Conservation (phyloP, 345 rosid genomes). For the Jatropha curcas region DNA sequence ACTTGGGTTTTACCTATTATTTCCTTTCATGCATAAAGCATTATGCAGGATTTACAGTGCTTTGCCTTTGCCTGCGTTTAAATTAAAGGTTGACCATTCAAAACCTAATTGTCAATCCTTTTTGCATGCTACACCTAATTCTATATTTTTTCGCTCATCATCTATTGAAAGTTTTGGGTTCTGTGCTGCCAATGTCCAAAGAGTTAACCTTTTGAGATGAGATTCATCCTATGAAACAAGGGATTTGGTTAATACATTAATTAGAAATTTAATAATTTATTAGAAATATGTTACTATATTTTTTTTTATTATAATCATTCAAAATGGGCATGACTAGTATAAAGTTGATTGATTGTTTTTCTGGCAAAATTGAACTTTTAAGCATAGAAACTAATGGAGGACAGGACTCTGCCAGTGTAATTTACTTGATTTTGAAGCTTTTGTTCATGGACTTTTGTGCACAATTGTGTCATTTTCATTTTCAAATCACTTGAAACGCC, state of each 20-base stretch:
- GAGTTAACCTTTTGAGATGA: no score
- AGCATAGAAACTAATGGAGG: neutral
- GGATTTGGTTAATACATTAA: no score
- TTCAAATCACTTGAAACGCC: neutral
- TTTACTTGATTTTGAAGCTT: constrained; percentile 2
- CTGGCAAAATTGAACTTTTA: constrained; percentile 4
- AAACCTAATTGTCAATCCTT: neutral
- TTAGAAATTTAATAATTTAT: no score
- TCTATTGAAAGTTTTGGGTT: no score
- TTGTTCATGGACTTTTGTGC: constrained; percentile 2
- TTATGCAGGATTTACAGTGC: neutral
- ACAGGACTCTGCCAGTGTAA: neutral
- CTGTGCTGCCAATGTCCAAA: no score
- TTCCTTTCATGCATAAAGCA: neutral
- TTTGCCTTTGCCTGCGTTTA: neutral
- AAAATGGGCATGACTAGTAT: no score
- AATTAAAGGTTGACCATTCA: neutral
- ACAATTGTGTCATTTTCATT: constrained; percentile 1
- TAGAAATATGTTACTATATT: no score
- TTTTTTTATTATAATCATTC: no score
- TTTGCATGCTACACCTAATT: neutral
- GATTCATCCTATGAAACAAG: no score
- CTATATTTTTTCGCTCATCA: neutral
- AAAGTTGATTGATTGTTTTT: neutral
- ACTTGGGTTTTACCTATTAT: neutral